Percentiles rank a stretch among this genome's conserved stretches.
Conservation (phyloP, 352 stramenopile species). For the Globisporangium paroecandrum region DNA sequence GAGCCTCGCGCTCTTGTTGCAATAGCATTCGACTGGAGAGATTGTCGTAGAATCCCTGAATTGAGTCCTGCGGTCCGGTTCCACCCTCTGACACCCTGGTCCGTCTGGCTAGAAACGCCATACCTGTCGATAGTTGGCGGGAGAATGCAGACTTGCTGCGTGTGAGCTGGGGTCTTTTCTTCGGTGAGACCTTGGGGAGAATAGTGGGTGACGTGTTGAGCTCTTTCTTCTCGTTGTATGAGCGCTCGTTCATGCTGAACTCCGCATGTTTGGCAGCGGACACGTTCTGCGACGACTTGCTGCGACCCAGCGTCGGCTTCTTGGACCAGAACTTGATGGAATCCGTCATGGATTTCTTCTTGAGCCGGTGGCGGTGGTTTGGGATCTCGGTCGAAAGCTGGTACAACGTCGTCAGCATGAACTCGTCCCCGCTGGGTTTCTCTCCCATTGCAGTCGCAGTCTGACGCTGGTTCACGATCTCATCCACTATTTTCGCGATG, state of each 20-base stretch:
- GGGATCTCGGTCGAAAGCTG: constrained; percentile 30
- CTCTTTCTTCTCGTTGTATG: constrained; percentile 18
- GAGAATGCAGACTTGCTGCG: constrained; percentile 30
- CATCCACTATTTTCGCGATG: constrained; percentile 41
- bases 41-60: constrained; percentile 30
- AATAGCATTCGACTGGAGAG: constrained; percentile 17
- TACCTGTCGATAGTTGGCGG: constrained; percentile 11
- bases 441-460: constrained; percentile 1
- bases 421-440: constrained; percentile 29
- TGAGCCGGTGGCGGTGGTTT: constrained; percentile 8
- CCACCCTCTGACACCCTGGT: not conserved
- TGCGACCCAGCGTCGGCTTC: constrained; percentile 24
- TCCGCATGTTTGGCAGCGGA: constrained; percentile 26
- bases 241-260: constrained; percentile 21
- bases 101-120: not conserved
- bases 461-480: constrained; percentile 42
- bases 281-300: constrained; percentile 45
- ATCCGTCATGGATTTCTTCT: constrained; percentile 2
- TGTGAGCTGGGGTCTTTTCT: constrained; percentile 8
- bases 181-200: not conserved
- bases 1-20: constrained; percentile 9
- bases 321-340: not conserved
- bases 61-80: constrained; percentile 6
- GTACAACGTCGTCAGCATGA: constrained; percentile 52
- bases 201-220: constrained; percentile 15